Conservation (phyloP, 164 flowering plant species). For the Sextonia rubra region DNA sequence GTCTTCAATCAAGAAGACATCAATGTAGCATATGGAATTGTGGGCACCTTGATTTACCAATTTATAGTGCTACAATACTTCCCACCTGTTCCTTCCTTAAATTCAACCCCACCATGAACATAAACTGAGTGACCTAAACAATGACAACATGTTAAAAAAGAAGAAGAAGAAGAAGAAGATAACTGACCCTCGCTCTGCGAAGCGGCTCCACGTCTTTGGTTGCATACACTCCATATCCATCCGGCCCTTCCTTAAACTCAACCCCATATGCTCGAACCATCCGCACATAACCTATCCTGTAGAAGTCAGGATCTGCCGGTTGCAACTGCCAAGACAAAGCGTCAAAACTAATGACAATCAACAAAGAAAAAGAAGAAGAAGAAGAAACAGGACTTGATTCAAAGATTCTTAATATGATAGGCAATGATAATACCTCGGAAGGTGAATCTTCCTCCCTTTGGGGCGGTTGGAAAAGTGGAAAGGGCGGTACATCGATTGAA, state of each 20-base stretch:
- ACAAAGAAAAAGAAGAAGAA: not conserved
- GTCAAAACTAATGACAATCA: not conserved
- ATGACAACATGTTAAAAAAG: not conserved
- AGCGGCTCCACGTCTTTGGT: constrained; percentile 84
- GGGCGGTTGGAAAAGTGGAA: not conserved
- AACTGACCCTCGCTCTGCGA: constrained; percentile 76
- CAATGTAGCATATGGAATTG: too few species aligned
- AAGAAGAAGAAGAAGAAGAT: not conserved
- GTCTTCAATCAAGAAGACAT: too few species aligned
- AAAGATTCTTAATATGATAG: not conserved
- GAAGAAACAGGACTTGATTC: not conserved
- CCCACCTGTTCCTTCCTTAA: too few species aligned
- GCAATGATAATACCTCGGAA: not conserved
- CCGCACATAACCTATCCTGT: constrained; percentile 79
- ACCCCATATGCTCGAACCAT: constrained; percentile 87
- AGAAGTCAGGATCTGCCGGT: constrained; percentile 91
- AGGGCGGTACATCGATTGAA: not conserved
- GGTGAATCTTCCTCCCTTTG: not conserved
- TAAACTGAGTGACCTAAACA: too few species aligned
- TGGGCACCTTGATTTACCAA: too few species aligned
- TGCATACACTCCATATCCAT: constrained; percentile 95
- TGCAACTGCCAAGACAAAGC: constrained; percentile 43
- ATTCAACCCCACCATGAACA: too few species aligned
- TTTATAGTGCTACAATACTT: too few species aligned
- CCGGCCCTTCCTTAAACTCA: constrained; percentile 90